Conservation (phyloP, 345 rosid genomes). For the Combretum micranthum region DNA sequence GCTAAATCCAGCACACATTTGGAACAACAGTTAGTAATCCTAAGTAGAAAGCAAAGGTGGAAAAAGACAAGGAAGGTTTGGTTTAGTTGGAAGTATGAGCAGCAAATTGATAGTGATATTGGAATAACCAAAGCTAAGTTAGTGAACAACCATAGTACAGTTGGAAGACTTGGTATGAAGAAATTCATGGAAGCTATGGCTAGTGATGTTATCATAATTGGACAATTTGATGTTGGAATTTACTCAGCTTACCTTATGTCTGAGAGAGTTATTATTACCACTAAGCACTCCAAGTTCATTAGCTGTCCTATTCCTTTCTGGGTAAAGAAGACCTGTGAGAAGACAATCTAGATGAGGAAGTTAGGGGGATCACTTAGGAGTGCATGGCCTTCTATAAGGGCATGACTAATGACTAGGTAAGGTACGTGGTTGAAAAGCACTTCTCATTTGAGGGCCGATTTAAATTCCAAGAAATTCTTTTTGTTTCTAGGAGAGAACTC, state of each 20-base stretch:
- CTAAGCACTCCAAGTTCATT: slow-evolving; percentile 86
- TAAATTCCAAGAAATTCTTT: slow-evolving; percentile 84
- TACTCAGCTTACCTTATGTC: slow-evolving; percentile 80
- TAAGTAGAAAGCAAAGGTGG: no score
- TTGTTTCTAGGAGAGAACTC: slow-evolving; percentile 85
- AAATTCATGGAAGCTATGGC: slow-evolving; percentile 85
- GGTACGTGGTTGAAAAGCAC: slow-evolving; percentile 80
- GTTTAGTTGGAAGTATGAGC: no score
- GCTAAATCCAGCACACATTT: no score
- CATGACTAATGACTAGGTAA: slow-evolving; percentile 88
- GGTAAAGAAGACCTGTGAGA: slow-evolving; percentile 83
- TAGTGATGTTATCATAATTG: slow-evolving; percentile 86
- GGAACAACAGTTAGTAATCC: no score
- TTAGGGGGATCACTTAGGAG: slow-evolving; percentile 79
- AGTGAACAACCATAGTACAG: slow-evolving; percentile 84
- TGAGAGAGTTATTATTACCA: slow-evolving; percentile 65
- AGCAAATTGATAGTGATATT: no score
- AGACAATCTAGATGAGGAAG: slow-evolving; percentile 96
- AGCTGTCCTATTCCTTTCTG: slow-evolving; percentile 82
- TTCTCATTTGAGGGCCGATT: slow-evolving; percentile 94
- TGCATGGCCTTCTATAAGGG: slow-evolving; percentile 92
- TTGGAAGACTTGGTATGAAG: slow-evolving; percentile 82
- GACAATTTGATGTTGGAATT: slow-evolving; percentile 83
- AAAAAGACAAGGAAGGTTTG: no score
- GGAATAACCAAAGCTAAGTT: no score